A percentile compares a stretch with the other conserved stretches of the same genome.
Evolutionary conservation across 805 yeast genomes (phyloP).

Genomic region (Ogataea trehaloabstinens): DNA sequence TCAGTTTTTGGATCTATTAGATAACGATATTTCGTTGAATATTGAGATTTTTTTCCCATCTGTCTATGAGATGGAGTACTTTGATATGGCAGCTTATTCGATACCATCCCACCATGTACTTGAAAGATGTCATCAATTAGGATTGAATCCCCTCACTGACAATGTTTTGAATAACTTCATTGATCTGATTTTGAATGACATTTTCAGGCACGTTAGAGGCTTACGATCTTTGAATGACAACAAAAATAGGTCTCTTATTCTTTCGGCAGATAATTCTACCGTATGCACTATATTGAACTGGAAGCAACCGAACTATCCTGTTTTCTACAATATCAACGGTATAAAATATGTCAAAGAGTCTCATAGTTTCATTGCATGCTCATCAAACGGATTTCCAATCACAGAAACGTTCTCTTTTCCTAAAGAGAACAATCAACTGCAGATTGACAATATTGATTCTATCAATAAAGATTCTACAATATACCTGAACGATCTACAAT

Average conservation of each 20-base stretch:
- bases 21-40: slow-evolving; percentile 61
- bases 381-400: slow-evolving; percentile 40
- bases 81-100: slow-evolving; percentile 25
- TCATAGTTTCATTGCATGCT: slow-evolving; percentile 34
- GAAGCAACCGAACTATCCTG: slow-evolving; percentile 99
- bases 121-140: slow-evolving; percentile 11
- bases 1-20: slow-evolving; percentile 53
- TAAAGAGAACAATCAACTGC: slow-evolving; percentile 20
- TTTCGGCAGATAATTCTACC: slow-evolving; percentile 81
- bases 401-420: slow-evolving; percentile 2
- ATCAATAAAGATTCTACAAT: slow-evolving; percentile 35
- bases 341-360: slow-evolving; percentile 35
- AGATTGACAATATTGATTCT: slow-evolving; percentile 35
- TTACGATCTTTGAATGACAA: slow-evolving; percentile 31
- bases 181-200: slow-evolving; percentile 65
- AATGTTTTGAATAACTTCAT: slow-evolving; percentile 65
- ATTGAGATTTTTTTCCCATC: slow-evolving; percentile 80
- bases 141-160: slow-evolving; percentile 23
- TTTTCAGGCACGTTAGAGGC: slow-evolving; percentile 75
- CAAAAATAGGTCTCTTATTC: slow-evolving; percentile 64
- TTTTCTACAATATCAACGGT: slow-evolving; percentile 80
- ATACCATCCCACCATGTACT: slow-evolving; percentile 20
- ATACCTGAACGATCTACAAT: slow-evolving; percentile 30
- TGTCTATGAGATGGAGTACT: slow-evolving; percentile 31
- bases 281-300: slow-evolving; percentile 94